Percentiles rank a stretch among this genome's conserved stretches.
phyloP scores from a whole-genome alignment of 148 eudicot species.

The Dysphania ambrosioides region DNA sequence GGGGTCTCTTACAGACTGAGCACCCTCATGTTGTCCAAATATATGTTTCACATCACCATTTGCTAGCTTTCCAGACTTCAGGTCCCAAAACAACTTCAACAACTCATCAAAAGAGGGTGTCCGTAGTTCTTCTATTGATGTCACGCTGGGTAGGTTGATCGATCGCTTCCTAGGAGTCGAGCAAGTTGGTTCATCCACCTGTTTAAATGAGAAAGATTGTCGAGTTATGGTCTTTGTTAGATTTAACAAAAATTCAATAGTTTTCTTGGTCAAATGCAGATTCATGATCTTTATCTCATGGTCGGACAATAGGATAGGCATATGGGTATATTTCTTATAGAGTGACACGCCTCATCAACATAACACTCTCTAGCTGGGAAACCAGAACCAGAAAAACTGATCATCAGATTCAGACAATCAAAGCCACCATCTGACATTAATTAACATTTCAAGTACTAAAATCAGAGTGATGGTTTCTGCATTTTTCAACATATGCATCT shows the following conservation, averaged over 20 bases:
- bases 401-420: background rate
- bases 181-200: conserved; percentile 98
- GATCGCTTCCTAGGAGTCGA: conserved; percentile 85
- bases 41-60: conserved; percentile 76
- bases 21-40: conserved; percentile 41
- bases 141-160: conserved; percentile 65
- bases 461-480: too few species aligned
- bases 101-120: conserved; percentile 86
- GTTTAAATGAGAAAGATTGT: background rate
- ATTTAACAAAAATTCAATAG: background rate
- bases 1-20: conserved; percentile 56
- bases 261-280: background rate
- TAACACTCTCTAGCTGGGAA: background rate
- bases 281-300: background rate
- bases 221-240: too few species aligned
- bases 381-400: too few species aligned
- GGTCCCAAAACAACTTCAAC: conserved; percentile 74
- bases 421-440: too few species aligned
- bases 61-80: conserved; percentile 63
- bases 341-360: background rate
- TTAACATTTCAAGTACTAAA: too few species aligned
- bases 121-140: conserved; percentile 85
- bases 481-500: too few species aligned
- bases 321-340: background rate
- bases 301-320: background rate